These are phyloP conservation scores for Hygrocybe punicea DNA, from an alignment of 768 basidiomycete species.

Conservation along the genomic window DNA sequence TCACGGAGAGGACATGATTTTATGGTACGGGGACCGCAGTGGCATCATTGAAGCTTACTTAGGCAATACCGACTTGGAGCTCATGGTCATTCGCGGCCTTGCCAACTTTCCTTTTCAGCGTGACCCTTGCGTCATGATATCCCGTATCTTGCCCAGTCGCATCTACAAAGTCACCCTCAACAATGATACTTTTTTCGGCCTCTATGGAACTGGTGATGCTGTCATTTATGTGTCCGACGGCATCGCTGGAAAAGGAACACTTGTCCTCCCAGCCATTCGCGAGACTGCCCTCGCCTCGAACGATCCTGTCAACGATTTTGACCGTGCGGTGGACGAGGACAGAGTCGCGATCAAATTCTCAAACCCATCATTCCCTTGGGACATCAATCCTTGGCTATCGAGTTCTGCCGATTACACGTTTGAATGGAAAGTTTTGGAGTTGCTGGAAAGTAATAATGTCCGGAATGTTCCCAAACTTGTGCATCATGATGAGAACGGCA, in stretches of 20 bases:
- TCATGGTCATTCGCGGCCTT: background rate
- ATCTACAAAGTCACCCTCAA: background rate
- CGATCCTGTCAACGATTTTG: background rate
- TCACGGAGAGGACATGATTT: background rate
- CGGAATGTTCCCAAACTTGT: constrained; percentile 1
- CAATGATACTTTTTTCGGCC: background rate
- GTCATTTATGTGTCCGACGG: constrained; percentile 4
- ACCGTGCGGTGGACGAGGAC: background rate
- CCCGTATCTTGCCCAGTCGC: background rate
- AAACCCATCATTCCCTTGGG: constrained; percentile 7
- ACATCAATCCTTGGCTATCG: background rate
- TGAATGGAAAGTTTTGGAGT: constrained; percentile 3
- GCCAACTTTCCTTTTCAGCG: background rate
- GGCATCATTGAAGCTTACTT: constrained; percentile 1
- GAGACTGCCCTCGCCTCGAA: background rate
- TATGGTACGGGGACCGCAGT: constrained; percentile 6
- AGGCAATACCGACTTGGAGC: background rate
- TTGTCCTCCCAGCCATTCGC: constrained; percentile 4
- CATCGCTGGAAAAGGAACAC: background rate
- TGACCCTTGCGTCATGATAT: background rate
- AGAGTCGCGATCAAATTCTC: constrained; percentile 9
- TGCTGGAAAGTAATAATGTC: background rate
- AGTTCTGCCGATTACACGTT: background rate
- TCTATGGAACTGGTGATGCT: background rate
- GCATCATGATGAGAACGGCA: background rate